These are phyloP conservation scores for Plasmodium gaboni DNA, from an alignment of 169 alveolate species.

Conservation along the genomic window DNA sequence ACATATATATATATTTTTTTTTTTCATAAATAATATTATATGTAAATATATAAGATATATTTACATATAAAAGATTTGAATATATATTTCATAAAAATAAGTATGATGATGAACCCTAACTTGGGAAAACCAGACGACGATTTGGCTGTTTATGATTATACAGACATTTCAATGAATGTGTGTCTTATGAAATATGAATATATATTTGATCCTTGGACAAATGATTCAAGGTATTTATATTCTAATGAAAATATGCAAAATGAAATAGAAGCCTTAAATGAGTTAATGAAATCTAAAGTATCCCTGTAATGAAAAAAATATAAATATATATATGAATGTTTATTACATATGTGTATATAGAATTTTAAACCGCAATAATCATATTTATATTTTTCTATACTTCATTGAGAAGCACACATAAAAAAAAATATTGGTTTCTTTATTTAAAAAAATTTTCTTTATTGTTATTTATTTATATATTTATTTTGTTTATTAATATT, in stretches of 20 bases:
- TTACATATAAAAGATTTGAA: neutral
- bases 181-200: slow-evolving; percentile 31
- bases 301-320: slow-evolving; percentile 19
- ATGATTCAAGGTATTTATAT: slow-evolving; percentile 62
- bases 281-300: slow-evolving; percentile 41
- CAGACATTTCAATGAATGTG: slow-evolving; percentile 62
- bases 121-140: slow-evolving; percentile 54
- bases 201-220: slow-evolving; percentile 54
- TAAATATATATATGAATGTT: no score
- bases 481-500: neutral
- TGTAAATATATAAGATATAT: neutral
- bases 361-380: neutral
- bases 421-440: neutral
- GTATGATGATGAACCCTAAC: slow-evolving; percentile 34
- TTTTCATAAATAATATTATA: no score
- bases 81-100: neutral
- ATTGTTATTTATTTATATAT: neutral
- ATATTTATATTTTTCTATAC: neutral
- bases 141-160: slow-evolving; percentile 45
- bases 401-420: neutral
- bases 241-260: slow-evolving; percentile 56
- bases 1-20: no score
- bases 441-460: neutral
- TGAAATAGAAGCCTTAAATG: slow-evolving; percentile 48
- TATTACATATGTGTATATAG: neutral